Base-by-base conservation (phyloP, 805 yeast species). In the Candida fluviatilis region DNA sequence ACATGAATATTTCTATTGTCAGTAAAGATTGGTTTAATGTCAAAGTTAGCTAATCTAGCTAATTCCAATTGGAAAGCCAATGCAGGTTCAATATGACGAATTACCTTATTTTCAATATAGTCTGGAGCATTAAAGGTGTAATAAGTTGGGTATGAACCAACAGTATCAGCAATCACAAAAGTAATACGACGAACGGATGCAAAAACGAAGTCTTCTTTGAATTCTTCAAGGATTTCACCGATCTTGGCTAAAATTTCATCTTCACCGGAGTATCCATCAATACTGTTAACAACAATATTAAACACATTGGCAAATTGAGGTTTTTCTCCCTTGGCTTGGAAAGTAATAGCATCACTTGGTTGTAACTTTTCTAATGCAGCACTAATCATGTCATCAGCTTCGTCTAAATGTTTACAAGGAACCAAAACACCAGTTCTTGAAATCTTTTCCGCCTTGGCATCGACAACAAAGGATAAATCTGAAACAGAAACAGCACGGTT, bases 51-150 rank as follows among this genome's bases (percentile, higher is more conserved):
- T 66, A 93, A 75, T 69, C 98, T 82, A 54, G 87, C 91, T 47
- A 93, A 75, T 68, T 93, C 99, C 50, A 93, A 76, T 71, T 93
- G 99, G 84, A 81, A 93, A 37, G 99, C 98, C 54, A 91, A 74
- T 30, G 98, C 96, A 17, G 99, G 99, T 65, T 93, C 98, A 51
- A 93, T 89, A 61, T 93, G 97, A 71, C 99, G 89, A 60, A 93
- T 85, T 15, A 90, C 90, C 65, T 82, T 80, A 69, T 93, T 95
- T 69, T 93, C 99, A 25, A 52, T 55, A 59, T 84, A 93, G 26
- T 75, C 74, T 37, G 95, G 95, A 45, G 91, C 95, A 55, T 85
- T 86, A 77, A 87, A 93, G 27, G 98, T 93, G 71, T 82, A 93
- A 72, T 91, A 93, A 64, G 84, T 86, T 52, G 99, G 99, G 64